Percentiles rank a stretch among this genome's conserved stretches.
Evolutionary conservation across 495 filamentous ascomycete species (phyloP).

Genomic region (Neurospora tetraspora): DNA sequence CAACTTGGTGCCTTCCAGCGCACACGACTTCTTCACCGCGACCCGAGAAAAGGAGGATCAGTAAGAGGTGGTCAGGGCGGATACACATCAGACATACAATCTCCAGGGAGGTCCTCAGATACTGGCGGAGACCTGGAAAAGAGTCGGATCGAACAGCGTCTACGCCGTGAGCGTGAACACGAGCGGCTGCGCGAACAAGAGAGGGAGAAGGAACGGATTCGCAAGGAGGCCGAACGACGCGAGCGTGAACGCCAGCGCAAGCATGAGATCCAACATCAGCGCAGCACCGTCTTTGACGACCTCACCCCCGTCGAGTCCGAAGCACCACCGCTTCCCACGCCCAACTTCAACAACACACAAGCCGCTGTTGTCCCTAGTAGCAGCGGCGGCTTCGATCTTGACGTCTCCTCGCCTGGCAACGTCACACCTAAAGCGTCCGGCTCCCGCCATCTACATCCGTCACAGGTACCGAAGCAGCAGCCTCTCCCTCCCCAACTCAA

Average conservation of each 20-base stretch:
- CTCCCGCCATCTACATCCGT: neutral
- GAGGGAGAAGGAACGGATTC: constrained; percentile 8
- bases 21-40: constrained; percentile 15
- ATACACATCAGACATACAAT: constrained; percentile 15
- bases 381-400: constrained; percentile 11
- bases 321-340: neutral
- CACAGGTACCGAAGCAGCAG: neutral
- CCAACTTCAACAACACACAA: constrained; percentile 21
- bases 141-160: constrained; percentile 16
- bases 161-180: constrained; percentile 14
- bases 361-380: constrained; percentile 16
- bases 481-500: constrained; percentile 2
- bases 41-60: constrained; percentile 4
- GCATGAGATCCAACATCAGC: constrained; percentile 20
- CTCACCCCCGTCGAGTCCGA: constrained; percentile 14
- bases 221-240: neutral
- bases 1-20: constrained; percentile 11
- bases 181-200: constrained; percentile 12
- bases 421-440: constrained; percentile 1
- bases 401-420: constrained; percentile 1
- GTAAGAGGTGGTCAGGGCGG: neutral
- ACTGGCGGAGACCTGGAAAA: constrained; percentile 14
- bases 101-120: constrained; percentile 17
- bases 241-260: constrained; percentile 11
- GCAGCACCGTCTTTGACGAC: constrained; percentile 23